These are phyloP conservation scores for Vicia villosa DNA, from an alignment of 306 rosid genomes.

Conservation along the genomic window DNA sequence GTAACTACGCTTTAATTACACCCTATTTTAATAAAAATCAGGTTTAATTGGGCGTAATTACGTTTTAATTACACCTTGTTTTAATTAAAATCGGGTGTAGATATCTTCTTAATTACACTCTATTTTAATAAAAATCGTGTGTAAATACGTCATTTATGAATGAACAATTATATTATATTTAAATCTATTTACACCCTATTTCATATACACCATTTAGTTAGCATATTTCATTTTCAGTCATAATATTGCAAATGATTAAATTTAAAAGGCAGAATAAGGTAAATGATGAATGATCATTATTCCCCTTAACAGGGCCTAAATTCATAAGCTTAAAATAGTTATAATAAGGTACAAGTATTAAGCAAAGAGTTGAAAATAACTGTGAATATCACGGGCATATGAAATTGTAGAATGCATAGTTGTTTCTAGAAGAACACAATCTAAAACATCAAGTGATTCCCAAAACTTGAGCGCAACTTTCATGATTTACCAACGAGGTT, in stretches of 20 bases:
- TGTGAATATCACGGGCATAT: background rate
- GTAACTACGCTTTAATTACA: no score
- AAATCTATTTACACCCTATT: no score
- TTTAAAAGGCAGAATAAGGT: background rate
- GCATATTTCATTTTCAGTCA: no score
- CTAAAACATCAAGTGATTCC: conserved; percentile 20
- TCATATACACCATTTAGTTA: no score
- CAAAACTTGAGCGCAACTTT: conserved; percentile 17
- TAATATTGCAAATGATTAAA: background rate
- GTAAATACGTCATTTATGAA: no score
- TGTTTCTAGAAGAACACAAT: conserved; percentile 14
- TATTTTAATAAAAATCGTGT: no score
- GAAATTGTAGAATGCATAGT: conserved; percentile 26
- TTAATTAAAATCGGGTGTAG: no score
- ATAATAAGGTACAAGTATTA: conserved; percentile 7
- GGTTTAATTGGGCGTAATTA: no score
- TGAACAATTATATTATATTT: no score
- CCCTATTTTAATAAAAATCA: no score
- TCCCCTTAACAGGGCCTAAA: background rate
- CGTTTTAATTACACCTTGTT: no score
- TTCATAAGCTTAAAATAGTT: background rate
- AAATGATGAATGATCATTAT: background rate
- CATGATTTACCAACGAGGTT: background rate
- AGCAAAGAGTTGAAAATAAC: conserved; percentile 4
- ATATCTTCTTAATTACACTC: no score